Evolutionary conservation across 176 grass and related monocot genomes (phyloP).

Genomic region (Ampelocalamus luodianensis): DNA sequence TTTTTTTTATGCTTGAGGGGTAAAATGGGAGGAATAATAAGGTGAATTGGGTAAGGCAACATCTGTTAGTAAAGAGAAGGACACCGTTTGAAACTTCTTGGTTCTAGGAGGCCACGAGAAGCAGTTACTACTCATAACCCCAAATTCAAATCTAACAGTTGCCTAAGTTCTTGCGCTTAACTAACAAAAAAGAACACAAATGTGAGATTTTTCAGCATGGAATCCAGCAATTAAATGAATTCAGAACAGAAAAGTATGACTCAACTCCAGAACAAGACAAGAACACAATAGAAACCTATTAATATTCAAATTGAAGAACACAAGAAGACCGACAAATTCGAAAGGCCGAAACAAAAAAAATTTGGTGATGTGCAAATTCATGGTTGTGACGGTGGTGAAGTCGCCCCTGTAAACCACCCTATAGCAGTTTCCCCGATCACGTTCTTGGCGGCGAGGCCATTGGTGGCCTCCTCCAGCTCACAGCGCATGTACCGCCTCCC

Average conservation of each 20-base stretch:
- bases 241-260: not conserved
- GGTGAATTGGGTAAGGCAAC: not conserved
- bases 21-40: no score
- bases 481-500: conserved; percentile 67
- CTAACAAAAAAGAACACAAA: not conserved
- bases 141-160: conserved; percentile 33
- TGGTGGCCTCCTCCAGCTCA: conserved; percentile 72
- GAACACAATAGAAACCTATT: not conserved
- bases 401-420: conserved; percentile 77
- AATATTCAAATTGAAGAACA: not conserved
- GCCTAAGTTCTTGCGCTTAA: not conserved
- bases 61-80: no score
- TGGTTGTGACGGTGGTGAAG: conserved; percentile 70
- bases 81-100: not conserved
- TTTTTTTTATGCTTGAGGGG: no score
- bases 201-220: not conserved
- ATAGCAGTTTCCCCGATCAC: conserved; percentile 82
- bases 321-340: not conserved
- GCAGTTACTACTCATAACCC: conserved; percentile 31
- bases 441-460: conserved; percentile 59
- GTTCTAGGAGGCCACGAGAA: not conserved
- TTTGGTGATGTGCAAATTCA: conserved; percentile 83
- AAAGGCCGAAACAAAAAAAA: not conserved
- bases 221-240: not conserved
- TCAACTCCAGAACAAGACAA: not conserved